A percentile compares a stretch with the other conserved stretches of the same genome.
phyloP scores from a whole-genome alignment of 495 filamentous ascomycete genomes.

The Neurospora sp. region DNA sequence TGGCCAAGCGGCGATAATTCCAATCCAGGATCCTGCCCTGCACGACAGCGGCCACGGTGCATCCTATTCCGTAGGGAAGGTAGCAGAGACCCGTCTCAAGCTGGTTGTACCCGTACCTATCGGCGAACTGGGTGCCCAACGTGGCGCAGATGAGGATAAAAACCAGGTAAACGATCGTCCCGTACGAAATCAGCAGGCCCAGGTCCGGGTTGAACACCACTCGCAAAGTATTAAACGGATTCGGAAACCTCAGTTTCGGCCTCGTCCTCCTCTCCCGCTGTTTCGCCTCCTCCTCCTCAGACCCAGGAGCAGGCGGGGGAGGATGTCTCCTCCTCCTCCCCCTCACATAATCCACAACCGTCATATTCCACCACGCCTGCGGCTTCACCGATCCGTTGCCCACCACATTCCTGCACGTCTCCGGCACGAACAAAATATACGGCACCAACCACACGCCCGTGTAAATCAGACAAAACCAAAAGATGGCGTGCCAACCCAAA shows the following conservation, averaged over 20 bases:
- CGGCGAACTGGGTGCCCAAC: slow-evolving; percentile 47
- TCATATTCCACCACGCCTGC: slow-evolving; percentile 44
- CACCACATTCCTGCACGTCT: slow-evolving; percentile 61
- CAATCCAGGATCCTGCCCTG: slow-evolving; percentile 50
- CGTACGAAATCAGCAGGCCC: slow-evolving; percentile 28
- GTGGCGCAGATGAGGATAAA: slow-evolving; percentile 40
- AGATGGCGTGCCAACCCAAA: slow-evolving; percentile 60
- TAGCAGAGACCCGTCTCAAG: slow-evolving; percentile 56
- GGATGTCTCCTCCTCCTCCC: not conserved
- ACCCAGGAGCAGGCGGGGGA: not conserved
- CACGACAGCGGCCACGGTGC: slow-evolving; percentile 54
- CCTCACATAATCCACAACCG: slow-evolving; percentile 27
- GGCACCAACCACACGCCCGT: slow-evolving; percentile 41
- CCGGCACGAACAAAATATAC: slow-evolving; percentile 48
- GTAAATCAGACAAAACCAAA: slow-evolving; percentile 63
- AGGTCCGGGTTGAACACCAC: slow-evolving; percentile 57
- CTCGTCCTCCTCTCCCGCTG: slow-evolving; percentile 4
- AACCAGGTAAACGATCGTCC: slow-evolving; percentile 42
- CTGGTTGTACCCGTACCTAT: slow-evolving; percentile 56
- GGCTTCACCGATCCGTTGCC: slow-evolving; percentile 52
- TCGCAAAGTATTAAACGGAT: slow-evolving; percentile 57
- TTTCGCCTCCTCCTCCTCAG: not conserved
- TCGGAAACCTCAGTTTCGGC: slow-evolving; percentile 52
- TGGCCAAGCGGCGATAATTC: slow-evolving; percentile 46
- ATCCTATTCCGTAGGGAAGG: slow-evolving; percentile 54